Percentiles rank a stretch among this genome's conserved stretches.
These are phyloP conservation scores for Exophiala dermatitidis DNA, from an alignment of 2,329 filamentous ascomycete genomes.

Conservation along the genomic window DNA sequence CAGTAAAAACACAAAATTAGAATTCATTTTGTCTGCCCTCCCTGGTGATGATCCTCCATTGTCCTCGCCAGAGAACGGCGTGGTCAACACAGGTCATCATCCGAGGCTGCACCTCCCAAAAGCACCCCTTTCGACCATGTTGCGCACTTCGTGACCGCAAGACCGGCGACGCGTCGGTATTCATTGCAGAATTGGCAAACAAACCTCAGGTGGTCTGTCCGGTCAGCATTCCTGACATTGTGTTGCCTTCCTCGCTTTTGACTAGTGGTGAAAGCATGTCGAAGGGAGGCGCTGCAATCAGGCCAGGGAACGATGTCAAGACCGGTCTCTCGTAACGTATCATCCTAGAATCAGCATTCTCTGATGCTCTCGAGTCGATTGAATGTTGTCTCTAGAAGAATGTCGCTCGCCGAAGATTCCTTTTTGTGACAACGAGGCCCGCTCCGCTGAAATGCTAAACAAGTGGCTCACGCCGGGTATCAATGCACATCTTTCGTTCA, in stretches of 20 bases:
- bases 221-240: neutral
- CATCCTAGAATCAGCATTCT: conserved; percentile 18
- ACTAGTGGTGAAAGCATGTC: conserved; percentile 9
- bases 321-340: conserved; percentile 10
- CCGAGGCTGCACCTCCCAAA: no score
- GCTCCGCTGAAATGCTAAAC: conserved; percentile 25
- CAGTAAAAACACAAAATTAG: no score
- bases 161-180: no score
- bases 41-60: no score
- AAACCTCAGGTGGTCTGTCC: no score
- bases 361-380: conserved; percentile 17
- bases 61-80: no score
- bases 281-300: conserved; percentile 10
- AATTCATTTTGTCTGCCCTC: no score
- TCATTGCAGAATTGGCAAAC: no score
- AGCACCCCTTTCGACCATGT: no score
- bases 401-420: conserved; percentile 9
- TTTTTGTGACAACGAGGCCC: conserved; percentile 13
- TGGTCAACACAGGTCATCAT: no score
- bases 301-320: conserved; percentile 17
- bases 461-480: conserved; percentile 26
- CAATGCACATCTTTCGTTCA: conserved; percentile 24
- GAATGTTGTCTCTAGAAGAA: conserved; percentile 14
- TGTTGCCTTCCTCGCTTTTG: conserved; percentile 11
- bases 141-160: no score